Conservation (phyloP, 2,329 filamentous ascomycete species). For the Tolypocladium inflatum region DNA sequence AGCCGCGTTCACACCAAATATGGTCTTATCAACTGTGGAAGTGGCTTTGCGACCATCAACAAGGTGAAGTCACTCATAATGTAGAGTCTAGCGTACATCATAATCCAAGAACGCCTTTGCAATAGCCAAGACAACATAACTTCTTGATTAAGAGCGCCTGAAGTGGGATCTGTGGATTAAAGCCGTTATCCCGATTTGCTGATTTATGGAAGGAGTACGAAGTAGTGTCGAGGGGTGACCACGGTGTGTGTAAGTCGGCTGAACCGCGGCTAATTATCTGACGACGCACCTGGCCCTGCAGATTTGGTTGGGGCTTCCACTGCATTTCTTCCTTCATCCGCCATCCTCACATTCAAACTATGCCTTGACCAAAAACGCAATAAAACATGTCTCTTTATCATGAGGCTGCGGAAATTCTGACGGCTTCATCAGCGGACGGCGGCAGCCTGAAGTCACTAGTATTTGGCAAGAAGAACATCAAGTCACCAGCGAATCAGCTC, state of each 20-base stretch:
- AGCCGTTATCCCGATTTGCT: too few relatives aligned
- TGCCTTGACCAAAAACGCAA: neutral
- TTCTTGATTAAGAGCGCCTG: neutral
- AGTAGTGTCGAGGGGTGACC: neutral
- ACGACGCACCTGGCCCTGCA: neutral
- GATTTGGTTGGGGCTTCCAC: neutral
- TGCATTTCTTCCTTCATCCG: slow-evolving; percentile 2
- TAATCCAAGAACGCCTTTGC: neutral
- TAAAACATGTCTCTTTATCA: slow-evolving; percentile 82
- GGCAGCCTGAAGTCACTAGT: slow-evolving; percentile 82
- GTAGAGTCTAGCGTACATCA: neutral
- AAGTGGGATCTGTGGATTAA: neutral
- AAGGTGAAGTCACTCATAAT: neutral
- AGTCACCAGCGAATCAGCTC: slow-evolving; percentile 70
- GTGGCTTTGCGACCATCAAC: neutral
- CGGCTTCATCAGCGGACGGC: slow-evolving; percentile 41
- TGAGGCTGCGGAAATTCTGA: slow-evolving; percentile 71
- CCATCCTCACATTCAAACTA: neutral
- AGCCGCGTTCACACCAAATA: neutral
- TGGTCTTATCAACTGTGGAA: neutral
- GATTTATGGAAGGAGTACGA: too few relatives aligned
- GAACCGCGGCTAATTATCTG: slow-evolving; percentile 4
- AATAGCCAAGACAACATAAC: neutral
- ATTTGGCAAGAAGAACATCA: slow-evolving; percentile 64
- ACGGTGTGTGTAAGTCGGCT: slow-evolving; percentile 5